A percentile compares a stretch with the other conserved stretches of the same genome.
Evolutionary conservation across 305 asterid species (phyloP).

Genomic region (Andrographis paniculata): DNA sequence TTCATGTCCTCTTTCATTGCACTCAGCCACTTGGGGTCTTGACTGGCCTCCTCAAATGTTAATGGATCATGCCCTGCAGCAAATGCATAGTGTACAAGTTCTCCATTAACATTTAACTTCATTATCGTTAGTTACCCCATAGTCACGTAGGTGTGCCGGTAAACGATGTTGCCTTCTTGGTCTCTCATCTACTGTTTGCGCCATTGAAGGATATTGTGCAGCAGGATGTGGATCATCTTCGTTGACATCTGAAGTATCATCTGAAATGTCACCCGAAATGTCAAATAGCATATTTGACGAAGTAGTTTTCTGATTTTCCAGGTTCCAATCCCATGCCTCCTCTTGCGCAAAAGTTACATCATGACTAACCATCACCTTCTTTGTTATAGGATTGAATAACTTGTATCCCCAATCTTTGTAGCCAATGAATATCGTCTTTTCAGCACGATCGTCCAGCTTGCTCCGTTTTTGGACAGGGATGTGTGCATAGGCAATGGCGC

Average conservation of each 20-base stretch:
- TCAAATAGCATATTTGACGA: too few relatives aligned
- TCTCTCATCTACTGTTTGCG: background rate
- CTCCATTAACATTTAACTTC: too few relatives aligned
- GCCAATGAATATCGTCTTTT: constrained; percentile 9
- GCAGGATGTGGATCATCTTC: too few relatives aligned
- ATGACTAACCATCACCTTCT: too few relatives aligned
- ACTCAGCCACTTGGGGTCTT: background rate
- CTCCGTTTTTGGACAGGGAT: constrained; percentile 9
- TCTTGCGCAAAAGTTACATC: constrained; percentile 16
- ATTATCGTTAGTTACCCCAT: constrained; percentile 8
- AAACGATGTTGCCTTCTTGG: background rate
- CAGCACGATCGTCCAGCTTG: constrained; percentile 15
- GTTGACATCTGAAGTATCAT: too few relatives aligned
- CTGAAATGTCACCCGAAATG: too few relatives aligned
- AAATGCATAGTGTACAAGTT: constrained; percentile 6
- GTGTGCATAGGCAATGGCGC: constrained; percentile 10
- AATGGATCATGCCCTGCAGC: background rate
- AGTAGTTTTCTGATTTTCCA: too few relatives aligned
- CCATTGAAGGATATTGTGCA: too few relatives aligned
- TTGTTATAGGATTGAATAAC: constrained; percentile 10
- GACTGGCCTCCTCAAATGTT: background rate
- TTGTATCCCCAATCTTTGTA: constrained; percentile 13
- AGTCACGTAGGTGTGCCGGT: background rate
- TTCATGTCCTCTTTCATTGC: constrained; percentile 1
- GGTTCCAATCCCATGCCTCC: constrained; percentile 11